Percentiles rank a stretch among this genome's conserved stretches.
phyloP scores from a whole-genome alignment of 1,284 basidiomycete genomes.

The Cryptococcus sp. region DNA sequence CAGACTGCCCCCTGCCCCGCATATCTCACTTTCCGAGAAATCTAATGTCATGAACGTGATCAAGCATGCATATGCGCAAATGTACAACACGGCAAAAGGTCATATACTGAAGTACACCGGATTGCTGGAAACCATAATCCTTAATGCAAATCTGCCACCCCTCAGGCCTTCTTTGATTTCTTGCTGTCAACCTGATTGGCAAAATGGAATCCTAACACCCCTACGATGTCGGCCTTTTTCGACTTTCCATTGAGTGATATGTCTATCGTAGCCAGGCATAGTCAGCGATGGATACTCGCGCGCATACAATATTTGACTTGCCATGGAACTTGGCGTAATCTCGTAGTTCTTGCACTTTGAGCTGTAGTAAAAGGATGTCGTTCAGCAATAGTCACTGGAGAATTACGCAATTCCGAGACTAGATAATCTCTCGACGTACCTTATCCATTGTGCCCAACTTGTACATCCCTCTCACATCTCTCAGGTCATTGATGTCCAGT shows the following conservation, averaged over 20 bases:
- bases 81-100: no score
- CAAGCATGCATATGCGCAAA: no score
- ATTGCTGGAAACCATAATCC: no score
- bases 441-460: slow-evolving; percentile 64
- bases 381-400: slow-evolving; percentile 19
- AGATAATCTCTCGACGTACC: slow-evolving; percentile 55
- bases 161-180: slow-evolving; percentile 27
- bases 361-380: slow-evolving; percentile 58
- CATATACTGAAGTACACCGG: no score
- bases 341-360: slow-evolving; percentile 75
- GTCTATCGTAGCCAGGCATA: slow-evolving; percentile 20
- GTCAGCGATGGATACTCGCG: background rate
- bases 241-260: slow-evolving; percentile 34
- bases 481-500: slow-evolving; percentile 63
- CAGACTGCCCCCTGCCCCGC: no score
- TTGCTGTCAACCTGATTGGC: slow-evolving; percentile 22
- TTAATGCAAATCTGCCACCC: background rate
- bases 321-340: slow-evolving; percentile 51
- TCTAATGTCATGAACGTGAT: no score
- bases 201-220: slow-evolving; percentile 28
- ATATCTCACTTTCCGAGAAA: no score
- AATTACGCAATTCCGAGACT: background rate
- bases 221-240: slow-evolving; percentile 48
- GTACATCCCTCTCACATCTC: slow-evolving; percentile 67
- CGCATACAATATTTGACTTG: slow-evolving; percentile 17